Evolutionary conservation across 2,329 filamentous ascomycete genomes (phyloP).

Genomic region (Calonectria pauciramosa): DNA sequence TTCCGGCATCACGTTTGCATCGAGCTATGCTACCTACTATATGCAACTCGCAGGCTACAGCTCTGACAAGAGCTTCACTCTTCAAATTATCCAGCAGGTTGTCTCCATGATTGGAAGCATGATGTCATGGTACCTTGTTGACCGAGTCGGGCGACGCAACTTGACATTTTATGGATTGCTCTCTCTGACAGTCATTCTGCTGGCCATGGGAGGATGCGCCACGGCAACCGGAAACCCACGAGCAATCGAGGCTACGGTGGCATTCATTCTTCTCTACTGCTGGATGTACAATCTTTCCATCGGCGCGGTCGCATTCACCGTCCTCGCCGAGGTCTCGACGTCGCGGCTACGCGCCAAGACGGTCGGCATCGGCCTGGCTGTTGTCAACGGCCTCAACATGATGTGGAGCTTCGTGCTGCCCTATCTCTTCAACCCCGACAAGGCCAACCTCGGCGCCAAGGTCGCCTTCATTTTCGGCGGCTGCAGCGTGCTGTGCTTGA

Average conservation of each 20-base stretch:
- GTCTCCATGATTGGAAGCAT: constrained; percentile 56
- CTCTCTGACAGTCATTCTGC: constrained; percentile 51
- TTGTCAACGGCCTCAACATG: constrained; percentile 27
- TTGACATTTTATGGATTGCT: constrained; percentile 53
- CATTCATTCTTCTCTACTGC: constrained; percentile 55
- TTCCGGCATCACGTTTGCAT: constrained; percentile 52
- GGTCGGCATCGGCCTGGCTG: constrained; percentile 38
- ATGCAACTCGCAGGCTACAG: constrained; percentile 57
- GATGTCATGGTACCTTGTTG: constrained; percentile 55
- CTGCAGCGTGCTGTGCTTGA: constrained; percentile 19
- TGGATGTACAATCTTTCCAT: constrained; percentile 57
- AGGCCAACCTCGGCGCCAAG: constrained; percentile 31
- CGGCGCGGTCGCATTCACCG: constrained; percentile 54
- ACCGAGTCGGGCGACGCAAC: constrained; percentile 52
- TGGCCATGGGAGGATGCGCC: constrained; percentile 53
- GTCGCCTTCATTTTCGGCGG: constrained; percentile 33
- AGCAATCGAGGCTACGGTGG: constrained; percentile 45
- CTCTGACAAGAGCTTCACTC: constrained; percentile 51
- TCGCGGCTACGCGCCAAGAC: constrained; percentile 56
- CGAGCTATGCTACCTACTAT: constrained; percentile 58
- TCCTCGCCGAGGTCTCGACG: constrained; percentile 55
- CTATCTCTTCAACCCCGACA: constrained; percentile 33
- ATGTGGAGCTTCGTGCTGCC: constrained; percentile 33
- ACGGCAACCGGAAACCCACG: constrained; percentile 23
- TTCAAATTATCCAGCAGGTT: constrained; percentile 56